Evolutionary conservation across 2,329 filamentous ascomycete genomes (phyloP).

Genomic region (Colletotrichum tropicale): DNA sequence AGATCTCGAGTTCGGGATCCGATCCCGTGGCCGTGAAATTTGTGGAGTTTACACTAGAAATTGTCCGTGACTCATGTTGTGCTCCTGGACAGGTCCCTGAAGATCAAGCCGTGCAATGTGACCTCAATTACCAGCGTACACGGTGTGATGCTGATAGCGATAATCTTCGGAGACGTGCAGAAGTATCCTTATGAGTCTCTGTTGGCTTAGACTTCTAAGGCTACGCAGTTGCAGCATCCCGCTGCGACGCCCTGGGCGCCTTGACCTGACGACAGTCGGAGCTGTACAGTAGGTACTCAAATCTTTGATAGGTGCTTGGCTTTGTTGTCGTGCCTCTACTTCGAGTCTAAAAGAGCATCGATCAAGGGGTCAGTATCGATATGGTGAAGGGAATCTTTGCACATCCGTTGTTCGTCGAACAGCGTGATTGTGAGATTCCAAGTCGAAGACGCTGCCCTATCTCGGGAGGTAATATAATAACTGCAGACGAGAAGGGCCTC

Average conservation of each 20-base stretch:
- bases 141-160: neutral
- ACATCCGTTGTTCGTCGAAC: neutral
- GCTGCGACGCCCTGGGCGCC: neutral
- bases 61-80: neutral
- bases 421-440: neutral
- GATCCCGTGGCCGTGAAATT: neutral
- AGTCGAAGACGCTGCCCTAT: neutral
- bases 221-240: neutral
- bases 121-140: neutral
- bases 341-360: neutral
- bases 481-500: neutral
- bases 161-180: neutral
- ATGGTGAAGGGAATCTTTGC: neutral
- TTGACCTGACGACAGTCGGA: neutral
- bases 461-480: neutral
- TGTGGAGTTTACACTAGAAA: neutral
- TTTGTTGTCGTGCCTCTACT: neutral
- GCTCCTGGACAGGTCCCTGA: neutral
- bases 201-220: neutral
- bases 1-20: neutral
- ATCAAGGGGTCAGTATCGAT: neutral
- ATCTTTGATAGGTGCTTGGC: neutral
- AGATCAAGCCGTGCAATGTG: neutral
- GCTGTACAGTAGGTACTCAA: neutral
- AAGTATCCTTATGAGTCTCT: neutral